Evolutionary conservation across 73 alveolate genomes (phyloP).

Genomic region (Tetrahymena borealis): DNA sequence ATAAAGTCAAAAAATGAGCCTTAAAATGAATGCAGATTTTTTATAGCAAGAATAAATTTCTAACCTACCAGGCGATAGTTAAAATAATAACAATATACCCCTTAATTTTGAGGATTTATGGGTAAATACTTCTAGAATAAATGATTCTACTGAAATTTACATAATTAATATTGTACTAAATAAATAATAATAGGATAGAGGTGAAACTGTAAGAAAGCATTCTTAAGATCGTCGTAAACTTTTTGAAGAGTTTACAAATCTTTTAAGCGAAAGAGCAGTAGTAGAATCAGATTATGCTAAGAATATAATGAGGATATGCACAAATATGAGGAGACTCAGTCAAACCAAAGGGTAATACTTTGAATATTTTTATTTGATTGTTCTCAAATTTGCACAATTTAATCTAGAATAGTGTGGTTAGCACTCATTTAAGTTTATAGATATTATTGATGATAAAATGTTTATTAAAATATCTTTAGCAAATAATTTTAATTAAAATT

Average conservation of each 20-base stretch:
- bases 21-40: background rate
- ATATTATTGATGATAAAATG: background rate
- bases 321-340: background rate
- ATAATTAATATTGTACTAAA: no score
- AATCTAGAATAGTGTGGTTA: no score
- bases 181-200: background rate
- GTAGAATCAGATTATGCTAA: background rate
- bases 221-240: background rate
- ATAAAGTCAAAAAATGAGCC: no score
- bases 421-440: no score
- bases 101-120: background rate
- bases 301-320: background rate
- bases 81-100: background rate
- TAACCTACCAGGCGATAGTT: background rate
- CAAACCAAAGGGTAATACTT: background rate
- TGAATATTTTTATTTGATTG: background rate
- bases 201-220: background rate
- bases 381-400: no score
- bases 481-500: no score
- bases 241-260: background rate
- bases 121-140: background rate
- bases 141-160: background rate
- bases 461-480: background rate
- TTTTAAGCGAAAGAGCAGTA: background rate
- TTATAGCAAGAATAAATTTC: background rate